These are phyloP conservation scores for Clonostachys sp. DNA, from an alignment of 2,329 filamentous ascomycete genomes.

Conservation along the genomic window DNA sequence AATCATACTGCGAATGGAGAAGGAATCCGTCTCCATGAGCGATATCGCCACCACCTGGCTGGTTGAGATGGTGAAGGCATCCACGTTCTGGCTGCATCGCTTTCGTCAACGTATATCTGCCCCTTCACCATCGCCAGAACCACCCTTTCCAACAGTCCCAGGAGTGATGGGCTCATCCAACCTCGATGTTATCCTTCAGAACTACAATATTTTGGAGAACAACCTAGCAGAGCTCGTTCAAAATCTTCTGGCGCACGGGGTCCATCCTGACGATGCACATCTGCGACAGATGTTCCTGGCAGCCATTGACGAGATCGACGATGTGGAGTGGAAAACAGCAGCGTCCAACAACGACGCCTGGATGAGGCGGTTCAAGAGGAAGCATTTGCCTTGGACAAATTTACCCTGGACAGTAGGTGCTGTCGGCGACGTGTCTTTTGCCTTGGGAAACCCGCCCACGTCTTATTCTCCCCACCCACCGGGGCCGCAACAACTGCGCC, in stretches of 20 bases:
- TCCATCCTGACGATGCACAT: constrained; percentile 10
- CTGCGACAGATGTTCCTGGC: constrained; percentile 10
- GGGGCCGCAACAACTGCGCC: background rate
- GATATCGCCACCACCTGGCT: constrained; percentile 17
- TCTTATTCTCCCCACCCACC: background rate
- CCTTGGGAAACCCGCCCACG: background rate
- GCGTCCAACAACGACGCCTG: constrained; percentile 13
- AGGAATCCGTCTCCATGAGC: constrained; percentile 9
- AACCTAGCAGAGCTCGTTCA: constrained; percentile 8
- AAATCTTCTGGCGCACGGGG: constrained; percentile 7
- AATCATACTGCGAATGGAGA: constrained; percentile 10
- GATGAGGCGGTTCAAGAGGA: constrained; percentile 11
- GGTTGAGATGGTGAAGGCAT: constrained; percentile 8
- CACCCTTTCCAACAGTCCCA: background rate
- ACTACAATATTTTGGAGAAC: constrained; percentile 11
- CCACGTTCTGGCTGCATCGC: constrained; percentile 8
- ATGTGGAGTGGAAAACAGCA: constrained; percentile 5
- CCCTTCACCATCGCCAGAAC: constrained; percentile 5
- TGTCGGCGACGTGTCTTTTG: background rate
- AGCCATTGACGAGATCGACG: constrained; percentile 11
- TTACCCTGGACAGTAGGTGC: background rate
- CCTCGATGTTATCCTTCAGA: constrained; percentile 8
- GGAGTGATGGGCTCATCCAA: background rate
- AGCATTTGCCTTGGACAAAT: constrained; percentile 9
- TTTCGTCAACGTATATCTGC: constrained; percentile 7